Percentiles rank a stretch among this genome's conserved stretches.
phyloP scores from a whole-genome alignment of 805 yeast genomes.

The Hanseniaspora hatyaiensis region DNA sequence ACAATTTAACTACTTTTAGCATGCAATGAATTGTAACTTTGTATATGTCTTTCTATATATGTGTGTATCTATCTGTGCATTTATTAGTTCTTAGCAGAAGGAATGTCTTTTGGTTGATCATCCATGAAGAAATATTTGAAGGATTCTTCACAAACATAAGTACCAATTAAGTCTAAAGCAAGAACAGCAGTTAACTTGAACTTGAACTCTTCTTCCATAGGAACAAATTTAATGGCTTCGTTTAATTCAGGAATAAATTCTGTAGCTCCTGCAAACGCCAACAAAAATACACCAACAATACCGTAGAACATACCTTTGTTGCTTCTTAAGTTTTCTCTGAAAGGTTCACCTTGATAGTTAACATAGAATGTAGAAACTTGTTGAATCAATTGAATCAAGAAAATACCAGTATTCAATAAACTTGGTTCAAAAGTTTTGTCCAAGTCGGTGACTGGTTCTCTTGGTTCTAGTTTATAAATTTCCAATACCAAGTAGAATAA shows the following conservation, averaged over 20 bases:
- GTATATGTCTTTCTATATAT: no score
- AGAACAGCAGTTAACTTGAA: conserved; percentile 61
- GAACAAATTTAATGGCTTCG: conserved; percentile 82
- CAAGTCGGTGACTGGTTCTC: conserved; percentile 78
- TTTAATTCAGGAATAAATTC: conserved; percentile 91
- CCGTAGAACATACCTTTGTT: conserved; percentile 98
- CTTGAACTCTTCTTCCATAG: conserved; percentile 67
- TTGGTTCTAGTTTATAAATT: conserved; percentile 81
- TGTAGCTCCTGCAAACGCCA: conserved; percentile 84
- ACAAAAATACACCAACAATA: conserved; percentile 73
- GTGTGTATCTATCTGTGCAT: no score
- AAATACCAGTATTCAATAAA: conserved; percentile 88
- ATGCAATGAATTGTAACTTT: no score
- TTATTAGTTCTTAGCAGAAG: no score
- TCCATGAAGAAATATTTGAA: conserved; percentile 82
- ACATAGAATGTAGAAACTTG: conserved; percentile 97
- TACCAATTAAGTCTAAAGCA: conserved; percentile 59
- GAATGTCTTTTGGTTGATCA: conserved; percentile 84
- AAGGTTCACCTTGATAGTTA: conserved; percentile 93
- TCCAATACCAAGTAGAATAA: conserved; percentile 72
- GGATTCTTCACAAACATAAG: conserved; percentile 68
- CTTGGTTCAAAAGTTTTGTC: conserved; percentile 85
- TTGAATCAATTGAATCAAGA: conserved; percentile 85
- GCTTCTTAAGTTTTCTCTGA: conserved; percentile 78
- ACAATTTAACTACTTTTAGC: no score